Evolutionary conservation across 306 rosid species (phyloP), one percentile per base, ranked within the genome.

Genomic region (Lablab purpureus): DNA sequence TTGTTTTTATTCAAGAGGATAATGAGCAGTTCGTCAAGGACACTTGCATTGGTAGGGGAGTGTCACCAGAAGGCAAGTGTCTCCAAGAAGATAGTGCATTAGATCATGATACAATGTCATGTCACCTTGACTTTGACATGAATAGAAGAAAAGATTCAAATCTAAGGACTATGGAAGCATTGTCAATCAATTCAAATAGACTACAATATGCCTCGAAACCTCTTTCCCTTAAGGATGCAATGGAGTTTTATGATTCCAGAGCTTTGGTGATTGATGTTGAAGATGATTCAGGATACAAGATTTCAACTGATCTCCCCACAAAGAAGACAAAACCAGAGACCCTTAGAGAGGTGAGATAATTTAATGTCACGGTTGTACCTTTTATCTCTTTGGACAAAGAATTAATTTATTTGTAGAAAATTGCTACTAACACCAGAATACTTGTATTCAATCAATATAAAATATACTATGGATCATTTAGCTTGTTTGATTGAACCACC

Each of bases 1-100:
- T 87, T 80, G 89, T 83, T 52, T 94, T 94, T 83, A 83, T 91
- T 82, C 97, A 88, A 49, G 94, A 89, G 82, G 92, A 91, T 78
- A 66, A 76, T 54, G 70, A 80, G 59, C 84, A 83, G 37, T 92
- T 81, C 68, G 84, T 87, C 2, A 90, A 92, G 85, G 92, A 92
- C 64, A 80, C 85, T 41, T 27, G 91, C 79, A 50, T 81, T 34
- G 89, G 87, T 80, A 78, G 75, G 50, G 76, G 14, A 22, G 76
- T 58, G 32, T 12, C 77, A 15, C 58, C 74, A 49, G 62, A 69
- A 36, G 74, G 69, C 4, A 78, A 72, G 56, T 80, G 81, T 60
- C 36, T 21, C 40, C 73, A 34, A 43, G 79, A 82, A 52, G 72
- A 80, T 52, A 74, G 75, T 64, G 87, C 81, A 59, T 40, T 80